phyloP scores from a whole-genome alignment of 73 alveolate species.

The Paramecium sonneborni region DNA sequence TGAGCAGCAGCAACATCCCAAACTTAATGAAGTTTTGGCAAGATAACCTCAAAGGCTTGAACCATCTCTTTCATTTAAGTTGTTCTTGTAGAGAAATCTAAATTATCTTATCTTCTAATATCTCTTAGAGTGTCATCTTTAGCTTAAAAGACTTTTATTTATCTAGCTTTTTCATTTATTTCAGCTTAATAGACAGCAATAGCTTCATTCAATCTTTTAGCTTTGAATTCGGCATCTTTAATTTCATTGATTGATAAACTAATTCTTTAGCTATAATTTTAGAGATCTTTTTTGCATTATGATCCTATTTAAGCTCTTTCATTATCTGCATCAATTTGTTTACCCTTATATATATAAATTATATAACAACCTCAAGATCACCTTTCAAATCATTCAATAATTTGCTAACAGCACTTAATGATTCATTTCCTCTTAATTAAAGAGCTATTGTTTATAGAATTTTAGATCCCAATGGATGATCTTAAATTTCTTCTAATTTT shows the following conservation, averaged over 20 bases:
- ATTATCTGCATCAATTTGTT: constrained; percentile 49
- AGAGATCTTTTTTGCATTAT: constrained; percentile 50
- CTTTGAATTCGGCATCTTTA: constrained; percentile 58
- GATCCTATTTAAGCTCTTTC: constrained; percentile 58
- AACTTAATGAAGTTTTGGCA: constrained; percentile 55
- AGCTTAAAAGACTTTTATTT: constrained; percentile 49
- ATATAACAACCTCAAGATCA: constrained; percentile 5
- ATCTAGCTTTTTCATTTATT: constrained; percentile 41
- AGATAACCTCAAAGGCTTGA: constrained; percentile 46
- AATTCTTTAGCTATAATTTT: constrained; percentile 46
- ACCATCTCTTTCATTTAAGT: constrained; percentile 58
- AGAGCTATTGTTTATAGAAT: constrained; percentile 44
- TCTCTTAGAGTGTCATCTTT: constrained; percentile 53
- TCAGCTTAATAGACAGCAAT: constrained; percentile 49
- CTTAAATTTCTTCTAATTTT: constrained; percentile 52
- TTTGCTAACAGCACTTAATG: constrained; percentile 61
- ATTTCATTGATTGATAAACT: constrained; percentile 47
- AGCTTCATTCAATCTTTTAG: constrained; percentile 60
- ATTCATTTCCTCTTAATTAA: constrained; percentile 56
- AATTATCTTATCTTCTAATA: constrained; percentile 50
- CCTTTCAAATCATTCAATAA: constrained; percentile 49
- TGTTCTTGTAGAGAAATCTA: constrained; percentile 49
- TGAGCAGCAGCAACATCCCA: constrained; percentile 53
- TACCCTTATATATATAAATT: constrained; percentile 1
- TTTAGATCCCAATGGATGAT: constrained; percentile 52